phyloP scores from a whole-genome alignment of 768 basidiomycete species.

The Collybiopsis luxurians region DNA sequence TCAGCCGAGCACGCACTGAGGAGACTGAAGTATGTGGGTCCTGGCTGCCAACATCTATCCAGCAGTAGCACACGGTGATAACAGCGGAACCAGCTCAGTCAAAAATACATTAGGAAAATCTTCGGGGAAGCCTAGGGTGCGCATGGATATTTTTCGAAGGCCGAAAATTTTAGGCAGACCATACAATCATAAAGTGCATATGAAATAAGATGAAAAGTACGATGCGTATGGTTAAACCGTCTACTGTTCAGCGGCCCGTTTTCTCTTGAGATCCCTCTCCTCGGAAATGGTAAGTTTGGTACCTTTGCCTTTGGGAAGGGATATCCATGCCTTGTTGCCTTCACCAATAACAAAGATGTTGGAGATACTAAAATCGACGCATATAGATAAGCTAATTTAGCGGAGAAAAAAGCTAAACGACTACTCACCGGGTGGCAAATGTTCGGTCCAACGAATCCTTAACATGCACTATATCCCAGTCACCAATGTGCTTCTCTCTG shows the following conservation, averaged over 20 bases:
- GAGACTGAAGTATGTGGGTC: no score
- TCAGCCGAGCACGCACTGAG: no score
- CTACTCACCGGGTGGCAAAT: constrained; percentile 91
- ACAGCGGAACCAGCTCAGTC: no score
- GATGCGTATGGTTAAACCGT: constrained; percentile 13
- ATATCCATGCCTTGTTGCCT: constrained; percentile 94
- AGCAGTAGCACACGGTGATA: no score
- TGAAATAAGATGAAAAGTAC: neutral
- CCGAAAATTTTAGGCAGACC: neutral
- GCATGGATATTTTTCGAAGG: neutral
- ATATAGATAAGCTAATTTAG: neutral
- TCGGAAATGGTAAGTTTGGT: constrained; percentile 96
- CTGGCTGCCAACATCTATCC: no score
- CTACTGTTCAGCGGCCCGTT: constrained; percentile 70
- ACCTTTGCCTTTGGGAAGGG: constrained; percentile 96
- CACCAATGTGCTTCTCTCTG: constrained; percentile 96
- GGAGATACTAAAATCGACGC: constrained; percentile 56
- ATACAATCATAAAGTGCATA: constrained; percentile 11
- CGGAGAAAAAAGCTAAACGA: neutral
- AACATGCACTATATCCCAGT: constrained; percentile 98
- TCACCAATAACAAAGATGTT: constrained; percentile 99
- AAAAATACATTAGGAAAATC: no score
- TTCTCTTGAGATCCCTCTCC: constrained; percentile 92
- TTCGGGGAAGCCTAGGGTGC: neutral
- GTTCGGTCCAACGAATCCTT: constrained; percentile 94